Percentiles rank a stretch among this genome's conserved stretches.
These are phyloP conservation scores for Gossypium arboreum DNA, from an alignment of 345 rosid genomes.

Conservation along the genomic window DNA sequence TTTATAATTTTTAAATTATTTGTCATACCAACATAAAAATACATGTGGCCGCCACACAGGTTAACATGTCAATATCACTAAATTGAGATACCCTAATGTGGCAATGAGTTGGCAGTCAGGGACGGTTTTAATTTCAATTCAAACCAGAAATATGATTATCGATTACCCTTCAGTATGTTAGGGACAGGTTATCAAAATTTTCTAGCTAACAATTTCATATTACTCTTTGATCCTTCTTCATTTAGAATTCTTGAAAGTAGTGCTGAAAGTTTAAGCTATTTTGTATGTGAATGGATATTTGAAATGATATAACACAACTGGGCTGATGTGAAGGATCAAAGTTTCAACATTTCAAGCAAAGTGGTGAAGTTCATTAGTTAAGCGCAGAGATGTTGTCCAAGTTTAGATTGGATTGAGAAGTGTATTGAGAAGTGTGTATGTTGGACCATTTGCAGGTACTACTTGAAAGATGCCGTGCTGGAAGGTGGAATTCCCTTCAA, in stretches of 20 bases:
- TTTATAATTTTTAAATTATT: no score
- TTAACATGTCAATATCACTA: no score
- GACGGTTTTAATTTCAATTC: no score
- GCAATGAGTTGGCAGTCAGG: no score
- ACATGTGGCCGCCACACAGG: no score
- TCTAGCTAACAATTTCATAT: not conserved
- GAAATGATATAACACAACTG: not conserved
- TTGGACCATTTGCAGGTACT: conserved; percentile 43
- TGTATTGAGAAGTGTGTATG: not conserved
- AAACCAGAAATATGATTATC: not conserved
- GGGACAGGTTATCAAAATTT: not conserved
- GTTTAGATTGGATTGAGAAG: not conserved
- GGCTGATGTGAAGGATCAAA: not conserved
- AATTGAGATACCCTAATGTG: not conserved
- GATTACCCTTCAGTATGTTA: not conserved
- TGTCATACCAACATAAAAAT: no score
- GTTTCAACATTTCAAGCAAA: not conserved
- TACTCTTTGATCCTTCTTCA: not conserved
- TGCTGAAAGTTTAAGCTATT: not conserved
- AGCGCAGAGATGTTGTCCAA: not conserved
- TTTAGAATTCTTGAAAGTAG: not conserved
- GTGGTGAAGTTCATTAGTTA: no score
- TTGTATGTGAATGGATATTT: not conserved
- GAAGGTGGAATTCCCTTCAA: conserved; percentile 83
- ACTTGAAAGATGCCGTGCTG: conserved; percentile 74